Evolutionary conservation across 2,329 filamentous ascomycete genomes (phyloP), one percentile per base, ranked within the genome.

Genomic region (Geosmithia morbida): DNA sequence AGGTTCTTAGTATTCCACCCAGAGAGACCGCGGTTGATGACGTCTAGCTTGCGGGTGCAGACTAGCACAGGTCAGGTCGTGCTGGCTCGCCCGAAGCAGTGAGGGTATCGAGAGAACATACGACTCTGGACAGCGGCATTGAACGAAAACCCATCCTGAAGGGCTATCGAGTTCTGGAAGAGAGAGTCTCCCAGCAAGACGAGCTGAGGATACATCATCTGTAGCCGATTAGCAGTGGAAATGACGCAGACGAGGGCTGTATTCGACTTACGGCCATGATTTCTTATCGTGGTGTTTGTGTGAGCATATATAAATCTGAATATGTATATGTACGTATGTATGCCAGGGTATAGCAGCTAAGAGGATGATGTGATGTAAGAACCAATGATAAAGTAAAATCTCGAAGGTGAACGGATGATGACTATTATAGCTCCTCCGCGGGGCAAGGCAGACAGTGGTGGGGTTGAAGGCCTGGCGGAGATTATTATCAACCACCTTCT

Each of bases 181-280:
- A 97, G 82, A 30, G 87, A 94, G 66, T 97, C 92, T 48, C 90
- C 90, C 51, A 97, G 85, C 20, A 97, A 77, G 51, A 97, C 70
- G 55, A 89, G 71, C 58, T 89, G 85, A 45, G 83, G 79, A 56
- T 84, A 84, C 1, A 75, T 67, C 41, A 63, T 62, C 71, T 75
- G 29, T 7, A 37, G 43, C 7, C 13, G n/a, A 26, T 33, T 16
- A 20, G 26, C 43, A 33, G 43, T 33, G 20, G 13, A 43, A 20
- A 43, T 22, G 19, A 18, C 41, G 18, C 17, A 43, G 11, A 13
- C 16, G n/a, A 45, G 29, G 43, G 43, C 19, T 7, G 41, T 18
- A 2, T 42, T 11, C 20, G 16, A 33, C 43, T 45, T 22, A 45
- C 43, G 19, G 43, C 43, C 43, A 45, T 45, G 43, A 10, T 43